These are phyloP conservation scores for Fusarium dimerum DNA, from an alignment of 2,329 filamentous ascomycete genomes.

Conservation along the genomic window DNA sequence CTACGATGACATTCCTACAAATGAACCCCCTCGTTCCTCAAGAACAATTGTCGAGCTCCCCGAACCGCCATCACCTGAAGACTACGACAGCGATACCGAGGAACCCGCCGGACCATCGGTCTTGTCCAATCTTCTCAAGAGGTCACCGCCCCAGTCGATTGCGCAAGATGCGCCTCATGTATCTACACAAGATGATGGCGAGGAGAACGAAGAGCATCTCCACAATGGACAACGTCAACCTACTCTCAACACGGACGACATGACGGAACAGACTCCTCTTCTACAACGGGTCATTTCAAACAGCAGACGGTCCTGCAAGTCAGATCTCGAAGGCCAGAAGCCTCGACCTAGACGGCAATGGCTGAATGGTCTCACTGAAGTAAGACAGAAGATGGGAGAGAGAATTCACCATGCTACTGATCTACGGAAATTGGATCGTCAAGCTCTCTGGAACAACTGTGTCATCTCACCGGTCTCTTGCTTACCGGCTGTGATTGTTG, in stretches of 20 bases:
- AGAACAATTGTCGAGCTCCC: constrained; percentile 63
- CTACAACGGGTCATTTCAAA: constrained; percentile 37
- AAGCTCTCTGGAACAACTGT: constrained; percentile 62
- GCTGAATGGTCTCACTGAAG: constrained; percentile 35
- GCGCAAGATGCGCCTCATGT: constrained; percentile 17
- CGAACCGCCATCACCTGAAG: constrained; percentile 42
- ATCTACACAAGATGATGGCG: constrained; percentile 4
- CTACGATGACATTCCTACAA: constrained; percentile 19
- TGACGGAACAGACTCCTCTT: constrained; percentile 51
- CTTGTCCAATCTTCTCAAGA: constrained; percentile 51
- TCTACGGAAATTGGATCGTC: constrained; percentile 72
- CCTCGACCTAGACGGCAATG: constrained; percentile 32
- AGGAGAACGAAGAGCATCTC: constrained; percentile 9
- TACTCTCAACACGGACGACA: constrained; percentile 15
- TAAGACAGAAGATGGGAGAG: constrained; percentile 35
- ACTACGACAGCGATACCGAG: constrained; percentile 14
- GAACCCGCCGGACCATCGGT: constrained; percentile 40
- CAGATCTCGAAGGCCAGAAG: constrained; percentile 56
- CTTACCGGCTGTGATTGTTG: constrained; percentile 84
- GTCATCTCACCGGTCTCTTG: constrained; percentile 69
- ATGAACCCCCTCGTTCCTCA: constrained; percentile 34
- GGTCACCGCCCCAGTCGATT: constrained; percentile 46
- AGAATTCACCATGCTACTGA: constrained; percentile 45
- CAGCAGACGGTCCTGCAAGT: constrained; percentile 32
- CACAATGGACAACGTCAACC: constrained; percentile 11